Conservation (phyloP, 768 basidiomycete species). For the Agaricus bisporus region DNA sequence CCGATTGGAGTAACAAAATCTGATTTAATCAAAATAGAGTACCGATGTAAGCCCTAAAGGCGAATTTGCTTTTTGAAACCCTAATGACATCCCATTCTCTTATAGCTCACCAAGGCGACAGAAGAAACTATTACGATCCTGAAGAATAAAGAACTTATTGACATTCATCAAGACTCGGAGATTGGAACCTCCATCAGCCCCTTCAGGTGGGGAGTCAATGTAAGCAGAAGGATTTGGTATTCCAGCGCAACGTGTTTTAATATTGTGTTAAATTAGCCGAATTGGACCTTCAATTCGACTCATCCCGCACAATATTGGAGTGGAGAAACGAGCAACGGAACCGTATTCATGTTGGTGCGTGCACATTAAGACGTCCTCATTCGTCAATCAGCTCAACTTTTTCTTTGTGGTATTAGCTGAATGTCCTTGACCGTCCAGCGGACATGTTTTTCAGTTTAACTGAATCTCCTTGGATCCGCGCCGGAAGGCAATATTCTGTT, state of each 20-base stretch:
- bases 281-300: slow-evolving; percentile 36
- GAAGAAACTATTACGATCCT: slow-evolving; percentile 46
- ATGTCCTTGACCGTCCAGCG: slow-evolving; percentile 48
- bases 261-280: slow-evolving; percentile 22
- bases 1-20: background rate
- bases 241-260: background rate
- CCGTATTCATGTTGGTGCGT: slow-evolving; percentile 58
- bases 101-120: slow-evolving; percentile 23
- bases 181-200: slow-evolving; percentile 54
- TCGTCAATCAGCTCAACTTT: background rate
- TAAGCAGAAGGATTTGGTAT: slow-evolving; percentile 22
- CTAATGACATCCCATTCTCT: background rate
- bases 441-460: slow-evolving; percentile 58
- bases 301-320: slow-evolving; percentile 72
- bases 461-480: slow-evolving; percentile 67
- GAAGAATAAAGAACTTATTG: slow-evolving; percentile 61
- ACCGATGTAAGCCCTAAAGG: slow-evolving; percentile 19
- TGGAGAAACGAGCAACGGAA: slow-evolving; percentile 57
- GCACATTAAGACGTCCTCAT: background rate
- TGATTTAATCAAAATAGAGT: background rate
- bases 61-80: background rate
- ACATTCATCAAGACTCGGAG: slow-evolving; percentile 63
- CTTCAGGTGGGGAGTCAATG: slow-evolving; percentile 66
- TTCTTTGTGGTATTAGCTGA: slow-evolving; percentile 33
- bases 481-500: slow-evolving; percentile 59